Evolutionary conservation across 2,329 filamentous ascomycete genomes (phyloP).

Genomic region (Trichoderma sp.): DNA sequence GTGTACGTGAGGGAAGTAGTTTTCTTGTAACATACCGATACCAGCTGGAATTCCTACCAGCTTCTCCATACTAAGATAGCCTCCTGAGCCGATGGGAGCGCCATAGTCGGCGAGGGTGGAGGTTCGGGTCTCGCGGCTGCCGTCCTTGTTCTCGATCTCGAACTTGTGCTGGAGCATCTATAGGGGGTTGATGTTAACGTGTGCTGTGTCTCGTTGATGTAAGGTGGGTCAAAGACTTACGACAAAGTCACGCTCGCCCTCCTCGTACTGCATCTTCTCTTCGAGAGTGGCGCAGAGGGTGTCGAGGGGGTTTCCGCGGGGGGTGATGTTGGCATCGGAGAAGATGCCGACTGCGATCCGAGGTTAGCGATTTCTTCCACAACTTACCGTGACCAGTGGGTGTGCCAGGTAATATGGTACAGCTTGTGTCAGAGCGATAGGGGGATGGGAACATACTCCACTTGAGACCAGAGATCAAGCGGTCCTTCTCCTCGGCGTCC

Average conservation of each 20-base stretch:
- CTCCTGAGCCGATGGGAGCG: slow-evolving; percentile 50
- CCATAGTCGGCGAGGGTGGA: slow-evolving; percentile 83
- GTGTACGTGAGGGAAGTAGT: neutral
- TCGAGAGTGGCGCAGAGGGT: slow-evolving; percentile 87
- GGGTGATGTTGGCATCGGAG: slow-evolving; percentile 64
- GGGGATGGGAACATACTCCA: slow-evolving; percentile 45
- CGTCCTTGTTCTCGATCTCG: slow-evolving; percentile 78
- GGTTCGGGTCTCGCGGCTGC: slow-evolving; percentile 71
- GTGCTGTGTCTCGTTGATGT: no score
- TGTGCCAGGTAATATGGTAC: neutral
- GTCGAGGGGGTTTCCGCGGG: slow-evolving; percentile 77
- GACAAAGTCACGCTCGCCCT: slow-evolving; percentile 80
- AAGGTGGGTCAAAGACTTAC: neutral
- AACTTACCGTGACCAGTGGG: fast-evolving
- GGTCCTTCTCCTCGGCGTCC: slow-evolving; percentile 61
- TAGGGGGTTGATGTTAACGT: neutral
- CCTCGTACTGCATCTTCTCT: slow-evolving; percentile 85
- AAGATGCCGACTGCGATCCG: slow-evolving; percentile 51
- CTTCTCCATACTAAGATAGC: slow-evolving; percentile 82
- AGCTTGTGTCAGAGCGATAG: neutral
- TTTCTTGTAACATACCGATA: neutral
- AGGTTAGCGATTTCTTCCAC: neutral
- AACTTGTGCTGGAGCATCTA: slow-evolving; percentile 70
- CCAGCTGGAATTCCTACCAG: slow-evolving; percentile 55
- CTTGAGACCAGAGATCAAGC: slow-evolving; percentile 59